Evolutionary conservation across 768 basidiomycete genomes (phyloP).

Genomic region (Calocera cornea): DNA sequence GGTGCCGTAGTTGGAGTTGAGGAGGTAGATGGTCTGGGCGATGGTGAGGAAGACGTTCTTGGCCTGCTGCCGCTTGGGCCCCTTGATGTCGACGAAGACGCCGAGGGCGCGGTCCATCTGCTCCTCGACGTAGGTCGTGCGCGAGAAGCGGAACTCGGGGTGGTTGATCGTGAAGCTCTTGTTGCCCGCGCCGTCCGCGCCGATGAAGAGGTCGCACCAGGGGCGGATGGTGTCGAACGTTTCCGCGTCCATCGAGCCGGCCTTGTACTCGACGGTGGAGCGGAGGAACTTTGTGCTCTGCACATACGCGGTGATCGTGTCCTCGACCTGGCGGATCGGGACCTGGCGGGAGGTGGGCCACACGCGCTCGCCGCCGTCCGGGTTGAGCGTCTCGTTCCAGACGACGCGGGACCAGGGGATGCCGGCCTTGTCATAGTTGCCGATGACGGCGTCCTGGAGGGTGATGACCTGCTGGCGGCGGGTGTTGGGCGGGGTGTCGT

Average conservation of each 20-base stretch:
- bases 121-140: not conserved
- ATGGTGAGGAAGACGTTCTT: slow-evolving; percentile 4
- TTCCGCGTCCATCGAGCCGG: not conserved
- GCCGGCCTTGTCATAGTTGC: not conserved
- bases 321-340: not conserved
- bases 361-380: not conserved
- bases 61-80: not conserved
- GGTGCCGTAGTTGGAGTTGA: slow-evolving; percentile 3
- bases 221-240: not conserved
- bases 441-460: not conserved
- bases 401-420: not conserved
- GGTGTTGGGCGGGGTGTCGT: not conserved
- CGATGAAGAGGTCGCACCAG: slow-evolving; percentile 5
- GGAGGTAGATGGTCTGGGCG: not conserved
- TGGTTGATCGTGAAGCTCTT: slow-evolving; percentile 6
- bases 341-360: slow-evolving; percentile 2
- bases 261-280: not conserved
- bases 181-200: not conserved
- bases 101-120: slow-evolving; percentile 2
- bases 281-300: slow-evolving; percentile 1
- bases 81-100: not conserved
- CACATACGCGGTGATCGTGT: not conserved
- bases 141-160: not conserved
- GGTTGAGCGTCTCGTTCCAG: not conserved
- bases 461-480: slow-evolving; percentile 1